Base-by-base conservation (phyloP, 108 stramenopile genomes). In the Licmophora abbreviata region DNA sequence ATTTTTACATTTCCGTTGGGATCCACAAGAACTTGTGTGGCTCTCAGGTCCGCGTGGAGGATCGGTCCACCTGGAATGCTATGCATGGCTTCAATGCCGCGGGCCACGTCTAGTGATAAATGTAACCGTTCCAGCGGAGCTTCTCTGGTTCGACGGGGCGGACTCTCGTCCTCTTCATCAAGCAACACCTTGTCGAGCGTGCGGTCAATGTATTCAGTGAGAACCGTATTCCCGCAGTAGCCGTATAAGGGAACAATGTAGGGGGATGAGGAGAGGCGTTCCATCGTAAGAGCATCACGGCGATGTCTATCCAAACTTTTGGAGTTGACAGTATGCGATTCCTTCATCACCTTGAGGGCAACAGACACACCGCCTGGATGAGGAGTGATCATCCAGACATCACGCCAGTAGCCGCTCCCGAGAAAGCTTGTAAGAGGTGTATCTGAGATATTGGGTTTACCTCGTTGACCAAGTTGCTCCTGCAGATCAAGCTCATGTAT, bases 221-320 rank as follows among this genome's bases (percentile, higher is more conserved):
- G 36, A 0, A 87, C 67, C 8, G 83, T 64, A 56, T 85, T 85
- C 25, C 83, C 83, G 64, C 85, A 87, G 66, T 83, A 79, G 0
- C 66, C 81, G 54, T 78, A 87, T 18, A 85, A 63, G 17, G 67
- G 54, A 7, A 83, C 79, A 35, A 92, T 37, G 51, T 85, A 48
- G 26, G 73, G 74, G 33, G 69, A 66, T 2, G 52, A 59, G 3
- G 81, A 68, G 32, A 87, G 55, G 20, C 63, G 58, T 45, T 85
- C 85, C 85, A 92, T 87, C 7, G 71, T 70, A 30, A 86, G 35
- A 1, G 89, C 85, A 59, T 92, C 89, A 23, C 89, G 52, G 9
- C 85, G 77, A 66, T 92, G 89, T 10, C 89, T 78, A 48, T 92
- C 81, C 38, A 80, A 61, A 66, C 87, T 92, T 1, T 85, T 72